Conservation (phyloP, 2,329 filamentous ascomycete genomes). For the Fusarium luffae region DNA sequence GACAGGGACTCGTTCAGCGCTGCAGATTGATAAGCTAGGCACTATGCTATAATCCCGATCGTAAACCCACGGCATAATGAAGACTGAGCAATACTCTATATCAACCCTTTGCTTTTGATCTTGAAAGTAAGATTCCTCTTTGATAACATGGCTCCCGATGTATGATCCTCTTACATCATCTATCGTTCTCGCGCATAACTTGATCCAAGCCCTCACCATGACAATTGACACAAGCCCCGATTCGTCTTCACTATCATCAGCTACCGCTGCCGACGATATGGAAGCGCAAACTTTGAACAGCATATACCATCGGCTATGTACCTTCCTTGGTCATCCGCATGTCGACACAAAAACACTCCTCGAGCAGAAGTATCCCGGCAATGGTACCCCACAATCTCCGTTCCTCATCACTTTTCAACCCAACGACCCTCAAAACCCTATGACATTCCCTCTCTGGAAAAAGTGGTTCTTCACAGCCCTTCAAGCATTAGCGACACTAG, state of each 20-base stretch:
- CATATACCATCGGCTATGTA: rapidly evolving
- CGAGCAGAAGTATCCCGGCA: conserved; percentile 60
- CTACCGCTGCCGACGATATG: neutral
- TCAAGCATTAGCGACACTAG: conserved; percentile 70
- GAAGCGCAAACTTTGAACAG: too few species aligned
- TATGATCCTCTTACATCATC: too few species aligned
- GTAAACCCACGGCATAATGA: conserved; percentile 1
- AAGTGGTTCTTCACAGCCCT: conserved; percentile 72
- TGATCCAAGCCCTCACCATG: neutral
- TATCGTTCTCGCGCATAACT: neutral
- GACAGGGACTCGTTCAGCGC: neutral
- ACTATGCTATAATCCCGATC: neutral
- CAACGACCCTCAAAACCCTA: conserved; percentile 73
- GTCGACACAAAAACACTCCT: neutral
- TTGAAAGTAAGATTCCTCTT: too few species aligned
- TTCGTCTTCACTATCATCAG: neutral
- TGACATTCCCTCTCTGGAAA: conserved; percentile 62
- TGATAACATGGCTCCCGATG: too few species aligned
- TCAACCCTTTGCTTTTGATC: too few species aligned
- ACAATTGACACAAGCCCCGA: neutral
- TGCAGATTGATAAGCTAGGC: neutral
- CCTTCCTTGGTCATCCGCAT: neutral
- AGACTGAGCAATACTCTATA: too few species aligned
- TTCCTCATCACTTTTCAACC: conserved; percentile 76
- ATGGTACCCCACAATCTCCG: conserved; percentile 72